A percentile compares a stretch with the other conserved stretches of the same genome.
Conservation (phyloP, 1,139 yeast genomes). For the Scheffersomyces segobiensis region DNA sequence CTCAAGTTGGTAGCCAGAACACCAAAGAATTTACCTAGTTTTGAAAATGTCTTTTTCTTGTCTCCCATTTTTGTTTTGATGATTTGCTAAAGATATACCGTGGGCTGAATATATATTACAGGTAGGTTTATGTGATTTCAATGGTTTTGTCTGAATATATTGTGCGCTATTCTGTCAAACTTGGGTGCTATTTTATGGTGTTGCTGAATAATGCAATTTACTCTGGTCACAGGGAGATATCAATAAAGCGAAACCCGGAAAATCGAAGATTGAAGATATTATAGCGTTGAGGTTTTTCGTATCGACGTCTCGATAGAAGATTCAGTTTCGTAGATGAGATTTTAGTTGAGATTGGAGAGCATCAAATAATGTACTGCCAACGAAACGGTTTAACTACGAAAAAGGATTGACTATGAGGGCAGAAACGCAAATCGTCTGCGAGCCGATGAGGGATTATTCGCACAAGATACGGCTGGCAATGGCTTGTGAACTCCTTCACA, state of each 20-base stretch:
- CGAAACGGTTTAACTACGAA: not conserved
- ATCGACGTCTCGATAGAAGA: not conserved
- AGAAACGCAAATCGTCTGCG: not conserved
- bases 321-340: not conserved
- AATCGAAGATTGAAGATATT: no score
- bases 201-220: not conserved
- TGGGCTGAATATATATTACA: no score
- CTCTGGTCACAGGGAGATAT: not conserved
- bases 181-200: not conserved
- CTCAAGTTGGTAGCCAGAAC: constrained; percentile 27
- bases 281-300: not conserved
- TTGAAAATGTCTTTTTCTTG: constrained; percentile 28
- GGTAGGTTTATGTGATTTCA: not conserved
- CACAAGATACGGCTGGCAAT: not conserved
- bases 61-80: constrained; percentile 22
- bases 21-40: constrained; percentile 37
- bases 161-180: not conserved
- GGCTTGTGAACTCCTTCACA: not conserved
- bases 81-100: not conserved
- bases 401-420: not conserved
- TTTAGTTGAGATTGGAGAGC: not conserved
- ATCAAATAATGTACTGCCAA: not conserved
- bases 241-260: not conserved
- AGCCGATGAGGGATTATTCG: not conserved
- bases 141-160: not conserved